Percentiles rank a stretch among this genome's conserved stretches.
Conservation (phyloP, 192 early-diverging fungal species). For the Gonapodya prolifera region DNA sequence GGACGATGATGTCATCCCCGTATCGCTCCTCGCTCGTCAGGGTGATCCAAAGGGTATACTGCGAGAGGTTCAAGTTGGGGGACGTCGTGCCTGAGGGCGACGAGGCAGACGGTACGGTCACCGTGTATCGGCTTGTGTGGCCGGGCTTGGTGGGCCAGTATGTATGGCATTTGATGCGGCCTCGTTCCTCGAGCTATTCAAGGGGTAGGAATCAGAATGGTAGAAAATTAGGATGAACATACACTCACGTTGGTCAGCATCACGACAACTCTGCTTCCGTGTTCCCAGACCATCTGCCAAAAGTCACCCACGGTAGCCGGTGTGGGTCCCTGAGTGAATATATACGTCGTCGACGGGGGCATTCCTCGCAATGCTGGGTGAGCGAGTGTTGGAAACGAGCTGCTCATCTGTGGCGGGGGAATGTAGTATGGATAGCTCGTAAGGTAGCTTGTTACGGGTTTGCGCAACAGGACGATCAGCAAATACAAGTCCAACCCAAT, state of each 20-base stretch:
- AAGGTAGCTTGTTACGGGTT: not conserved
- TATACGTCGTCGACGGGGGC: constrained; percentile 33
- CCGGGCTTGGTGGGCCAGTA: not conserved
- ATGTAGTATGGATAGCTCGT: not conserved
- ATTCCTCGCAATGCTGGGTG: not conserved
- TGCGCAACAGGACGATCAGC: no score
- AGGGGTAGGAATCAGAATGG: not conserved
- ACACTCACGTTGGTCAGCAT: constrained; percentile 59
- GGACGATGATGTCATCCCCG: not conserved
- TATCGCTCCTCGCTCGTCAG: not conserved
- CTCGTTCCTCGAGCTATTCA: not conserved
- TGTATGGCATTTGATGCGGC: not conserved
- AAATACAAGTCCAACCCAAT: no score
- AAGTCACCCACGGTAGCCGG: constrained; percentile 62
- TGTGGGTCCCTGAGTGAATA: constrained; percentile 82
- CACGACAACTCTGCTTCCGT: constrained; percentile 60
- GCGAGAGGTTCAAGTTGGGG: not conserved
- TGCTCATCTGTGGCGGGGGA: not conserved
- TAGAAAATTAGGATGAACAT: not conserved
- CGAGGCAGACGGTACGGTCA: not conserved
- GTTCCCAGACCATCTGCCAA: constrained; percentile 85
- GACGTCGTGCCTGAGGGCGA: not conserved
- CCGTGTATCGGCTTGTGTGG: not conserved
- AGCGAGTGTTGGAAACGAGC: not conserved
- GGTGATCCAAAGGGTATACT: not conserved